A percentile compares a stretch with the other conserved stretches of the same genome.
Evolutionary conservation across 768 basidiomycete species (phyloP).

Genomic region (Mrakia hoshinonis): DNA sequence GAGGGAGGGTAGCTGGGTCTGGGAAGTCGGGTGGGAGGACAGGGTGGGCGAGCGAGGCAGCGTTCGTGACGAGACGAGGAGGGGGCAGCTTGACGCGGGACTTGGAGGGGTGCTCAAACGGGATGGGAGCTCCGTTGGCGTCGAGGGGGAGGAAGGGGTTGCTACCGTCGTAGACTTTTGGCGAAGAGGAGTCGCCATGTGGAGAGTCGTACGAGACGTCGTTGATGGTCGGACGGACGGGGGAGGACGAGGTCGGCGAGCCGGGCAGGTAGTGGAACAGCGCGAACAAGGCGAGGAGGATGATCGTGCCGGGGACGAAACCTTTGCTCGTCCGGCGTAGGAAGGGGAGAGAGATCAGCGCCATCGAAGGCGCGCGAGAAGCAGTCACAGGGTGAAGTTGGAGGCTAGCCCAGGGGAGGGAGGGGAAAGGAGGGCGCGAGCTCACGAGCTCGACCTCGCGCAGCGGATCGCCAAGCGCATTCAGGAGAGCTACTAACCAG

Average conservation of each 20-base stretch:
- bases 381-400: no score
- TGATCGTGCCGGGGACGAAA: background rate
- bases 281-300: constrained; percentile 10
- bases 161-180: background rate
- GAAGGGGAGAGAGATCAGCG: background rate
- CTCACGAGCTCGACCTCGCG: no score
- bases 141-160: constrained; percentile 2
- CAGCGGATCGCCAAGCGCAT: no score
- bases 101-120: background rate
- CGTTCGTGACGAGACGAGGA: constrained; percentile 1
- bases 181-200: background rate
- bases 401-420: no score
- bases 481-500: no score
- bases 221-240: background rate
- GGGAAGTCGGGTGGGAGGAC: constrained; percentile 16
- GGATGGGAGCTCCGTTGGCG: background rate
- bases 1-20: background rate
- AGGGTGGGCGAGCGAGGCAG: background rate
- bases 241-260: background rate
- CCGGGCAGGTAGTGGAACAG: constrained; percentile 2
- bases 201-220: constrained; percentile 3
- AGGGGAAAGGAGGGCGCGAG: no score
- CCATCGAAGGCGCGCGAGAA: background rate
- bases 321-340: background rate
- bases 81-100: background rate